These are phyloP conservation scores for Phoenix roebelenii DNA, from an alignment of 176 grass and related monocot genomes.

Conservation along the genomic window DNA sequence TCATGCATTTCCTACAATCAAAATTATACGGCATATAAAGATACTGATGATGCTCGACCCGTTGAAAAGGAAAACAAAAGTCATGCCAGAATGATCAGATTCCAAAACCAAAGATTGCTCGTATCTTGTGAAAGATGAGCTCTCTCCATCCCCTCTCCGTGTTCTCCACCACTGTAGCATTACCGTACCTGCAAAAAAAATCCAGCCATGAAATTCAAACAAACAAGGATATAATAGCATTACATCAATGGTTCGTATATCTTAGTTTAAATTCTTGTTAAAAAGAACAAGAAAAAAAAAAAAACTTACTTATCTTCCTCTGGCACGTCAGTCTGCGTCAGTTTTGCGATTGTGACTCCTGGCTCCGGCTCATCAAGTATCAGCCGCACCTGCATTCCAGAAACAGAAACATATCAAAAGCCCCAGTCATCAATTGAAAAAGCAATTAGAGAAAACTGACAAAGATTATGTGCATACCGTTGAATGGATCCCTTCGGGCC, in stretches of 20 bases:
- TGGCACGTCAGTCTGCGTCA: constrained; percentile 88
- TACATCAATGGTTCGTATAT: too few species aligned
- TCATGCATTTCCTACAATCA: too few species aligned
- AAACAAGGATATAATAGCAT: too few species aligned
- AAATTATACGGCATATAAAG: too few species aligned
- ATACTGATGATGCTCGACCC: background rate
- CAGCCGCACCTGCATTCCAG: constrained; percentile 62
- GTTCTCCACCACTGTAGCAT: constrained; percentile 94
- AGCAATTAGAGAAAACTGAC: background rate
- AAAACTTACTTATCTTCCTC: constrained; percentile 76
- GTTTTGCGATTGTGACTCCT: constrained; percentile 77
- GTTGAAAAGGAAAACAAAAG: constrained; percentile 30
- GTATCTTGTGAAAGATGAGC: constrained; percentile 93
- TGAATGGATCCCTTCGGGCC: constrained; percentile 74
- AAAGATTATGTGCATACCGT: constrained; percentile 22
- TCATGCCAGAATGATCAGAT: constrained; percentile 21
- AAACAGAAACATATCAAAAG: background rate
- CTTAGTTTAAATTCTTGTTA: background rate
- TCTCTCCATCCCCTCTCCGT: constrained; percentile 88
- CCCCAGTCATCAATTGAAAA: background rate
- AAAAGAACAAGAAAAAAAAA: background rate
- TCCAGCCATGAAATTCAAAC: background rate
- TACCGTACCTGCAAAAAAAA: constrained; percentile 54
- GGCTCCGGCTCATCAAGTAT: constrained; percentile 77
- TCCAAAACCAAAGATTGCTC: constrained; percentile 87